Conservation (phyloP, 768 basidiomycete genomes). For the Collybia mongolica region DNA sequence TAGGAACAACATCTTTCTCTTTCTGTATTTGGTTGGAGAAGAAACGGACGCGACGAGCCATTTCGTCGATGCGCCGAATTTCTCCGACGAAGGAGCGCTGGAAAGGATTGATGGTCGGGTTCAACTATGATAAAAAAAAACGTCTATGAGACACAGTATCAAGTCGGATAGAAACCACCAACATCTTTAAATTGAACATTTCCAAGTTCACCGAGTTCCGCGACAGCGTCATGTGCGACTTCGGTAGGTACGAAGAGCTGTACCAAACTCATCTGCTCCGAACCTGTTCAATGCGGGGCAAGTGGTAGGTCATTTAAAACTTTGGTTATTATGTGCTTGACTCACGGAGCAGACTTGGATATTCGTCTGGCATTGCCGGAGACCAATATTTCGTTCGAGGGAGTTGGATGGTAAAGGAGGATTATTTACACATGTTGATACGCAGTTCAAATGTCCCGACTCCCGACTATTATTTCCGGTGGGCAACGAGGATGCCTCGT, state of each 20-base stretch:
- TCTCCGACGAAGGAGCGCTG: conserved; percentile 98
- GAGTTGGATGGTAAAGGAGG: no score
- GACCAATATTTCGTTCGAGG: conserved; percentile 7
- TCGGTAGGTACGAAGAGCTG: conserved; percentile 97
- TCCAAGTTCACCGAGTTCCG: conserved; percentile 92
- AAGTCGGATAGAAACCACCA: conserved; percentile 21
- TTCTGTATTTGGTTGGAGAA: conserved; percentile 84
- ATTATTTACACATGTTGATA: no score
- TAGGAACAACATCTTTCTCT: conserved; percentile 77
- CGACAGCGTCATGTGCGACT: conserved; percentile 95
- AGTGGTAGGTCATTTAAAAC: neutral
- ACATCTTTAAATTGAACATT: conserved; percentile 98
- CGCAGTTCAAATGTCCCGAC: no score
- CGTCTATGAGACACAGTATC: neutral
- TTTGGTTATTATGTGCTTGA: conserved; percentile 10
- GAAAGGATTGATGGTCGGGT: conserved; percentile 94
- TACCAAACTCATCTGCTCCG: conserved; percentile 97
- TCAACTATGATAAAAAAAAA: conserved; percentile 55
- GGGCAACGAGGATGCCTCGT: no score
- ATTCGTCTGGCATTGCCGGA: conserved; percentile 67
- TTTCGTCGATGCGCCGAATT: conserved; percentile 93
- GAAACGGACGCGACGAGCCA: conserved; percentile 92
- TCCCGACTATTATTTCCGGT: no score
- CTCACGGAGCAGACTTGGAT: conserved; percentile 84
- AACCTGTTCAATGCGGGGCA: conserved; percentile 51